phyloP scores from a whole-genome alignment of 1,284 basidiomycete genomes.

The Apiotrichum domesticum region DNA sequence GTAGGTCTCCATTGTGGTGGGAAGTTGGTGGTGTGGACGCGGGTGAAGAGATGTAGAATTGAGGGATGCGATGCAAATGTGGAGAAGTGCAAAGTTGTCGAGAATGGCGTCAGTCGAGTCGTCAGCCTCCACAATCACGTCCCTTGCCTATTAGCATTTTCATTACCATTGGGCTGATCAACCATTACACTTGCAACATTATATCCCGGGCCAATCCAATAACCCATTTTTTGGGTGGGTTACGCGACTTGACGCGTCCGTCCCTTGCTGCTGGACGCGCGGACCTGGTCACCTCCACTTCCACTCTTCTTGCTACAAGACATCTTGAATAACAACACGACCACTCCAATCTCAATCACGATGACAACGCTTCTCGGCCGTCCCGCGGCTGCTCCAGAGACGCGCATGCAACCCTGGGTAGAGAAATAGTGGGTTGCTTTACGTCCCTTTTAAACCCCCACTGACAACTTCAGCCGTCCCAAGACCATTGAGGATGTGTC shows the following conservation, averaged over 20 bases:
- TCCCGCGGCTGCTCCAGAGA: slow-evolving; percentile 23
- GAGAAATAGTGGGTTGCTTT: slow-evolving; percentile 76
- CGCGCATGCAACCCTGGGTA: slow-evolving; percentile 84
- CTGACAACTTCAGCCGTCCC: slow-evolving; percentile 62
- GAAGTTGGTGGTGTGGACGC: not conserved
- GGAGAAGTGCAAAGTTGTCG: no score
- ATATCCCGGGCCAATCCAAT: no score
- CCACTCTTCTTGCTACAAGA: not conserved
- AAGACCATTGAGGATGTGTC: slow-evolving; percentile 97
- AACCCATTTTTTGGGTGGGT: not conserved
- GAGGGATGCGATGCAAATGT: no score
- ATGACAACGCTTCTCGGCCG: slow-evolving; percentile 8
- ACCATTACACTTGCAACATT: not conserved
- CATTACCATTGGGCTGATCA: no score
- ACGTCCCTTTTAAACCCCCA: not conserved
- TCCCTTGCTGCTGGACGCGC: no score
- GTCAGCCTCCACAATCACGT: no score
- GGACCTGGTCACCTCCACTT: not conserved
- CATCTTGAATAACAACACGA: not conserved
- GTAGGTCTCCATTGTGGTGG: slow-evolving; percentile 46
- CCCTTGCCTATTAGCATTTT: no score
- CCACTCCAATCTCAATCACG: not conserved
- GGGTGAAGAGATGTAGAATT: not conserved
- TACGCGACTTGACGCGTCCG: slow-evolving; percentile 16
- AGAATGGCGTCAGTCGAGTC: no score